Conservation (phyloP, 495 filamentous ascomycete genomes). For the Penicillium riverlandense region DNA sequence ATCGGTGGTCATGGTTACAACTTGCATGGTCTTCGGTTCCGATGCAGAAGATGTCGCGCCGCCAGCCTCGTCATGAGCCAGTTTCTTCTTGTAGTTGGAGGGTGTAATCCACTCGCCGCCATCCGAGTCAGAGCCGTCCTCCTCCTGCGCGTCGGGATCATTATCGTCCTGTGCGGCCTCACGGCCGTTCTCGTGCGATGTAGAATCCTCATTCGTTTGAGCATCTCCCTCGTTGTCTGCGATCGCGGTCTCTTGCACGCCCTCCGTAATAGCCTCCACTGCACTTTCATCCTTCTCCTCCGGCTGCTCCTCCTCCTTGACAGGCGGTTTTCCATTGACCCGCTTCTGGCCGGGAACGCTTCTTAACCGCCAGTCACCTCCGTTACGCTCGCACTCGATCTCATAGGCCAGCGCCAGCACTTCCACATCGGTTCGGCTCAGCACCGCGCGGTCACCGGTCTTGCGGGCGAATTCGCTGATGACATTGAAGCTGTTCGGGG, state of each 20-base stretch:
- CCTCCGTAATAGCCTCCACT: constrained; percentile 25
- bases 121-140: constrained; percentile 51
- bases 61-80: constrained; percentile 55
- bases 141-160: constrained; percentile 21
- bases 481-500: constrained; percentile 64
- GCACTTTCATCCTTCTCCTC: constrained; percentile 20
- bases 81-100: constrained; percentile 78
- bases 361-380: constrained; percentile 75
- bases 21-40: constrained; percentile 61
- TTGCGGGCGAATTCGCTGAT: constrained; percentile 80
- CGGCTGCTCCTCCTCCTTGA: constrained; percentile 21
- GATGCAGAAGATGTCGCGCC: constrained; percentile 33
- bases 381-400: constrained; percentile 75
- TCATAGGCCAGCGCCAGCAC: constrained; percentile 89
- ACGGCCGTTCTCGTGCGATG: constrained; percentile 6
- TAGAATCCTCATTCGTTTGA: constrained; percentile 8
- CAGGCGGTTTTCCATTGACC: constrained; percentile 63
- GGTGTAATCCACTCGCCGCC: constrained; percentile 92
- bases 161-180: background rate
- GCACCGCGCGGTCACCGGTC: constrained; percentile 81
- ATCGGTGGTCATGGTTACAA: constrained; percentile 85
- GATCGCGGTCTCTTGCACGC: constrained; percentile 13
- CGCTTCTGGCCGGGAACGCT: constrained; percentile 69
- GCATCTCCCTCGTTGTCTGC: constrained; percentile 1
- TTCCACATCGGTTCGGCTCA: constrained; percentile 83